Evolutionary conservation across 2,329 filamentous ascomycete genomes (phyloP).

Genomic region (Phaeophleospora eucalypticola): DNA sequence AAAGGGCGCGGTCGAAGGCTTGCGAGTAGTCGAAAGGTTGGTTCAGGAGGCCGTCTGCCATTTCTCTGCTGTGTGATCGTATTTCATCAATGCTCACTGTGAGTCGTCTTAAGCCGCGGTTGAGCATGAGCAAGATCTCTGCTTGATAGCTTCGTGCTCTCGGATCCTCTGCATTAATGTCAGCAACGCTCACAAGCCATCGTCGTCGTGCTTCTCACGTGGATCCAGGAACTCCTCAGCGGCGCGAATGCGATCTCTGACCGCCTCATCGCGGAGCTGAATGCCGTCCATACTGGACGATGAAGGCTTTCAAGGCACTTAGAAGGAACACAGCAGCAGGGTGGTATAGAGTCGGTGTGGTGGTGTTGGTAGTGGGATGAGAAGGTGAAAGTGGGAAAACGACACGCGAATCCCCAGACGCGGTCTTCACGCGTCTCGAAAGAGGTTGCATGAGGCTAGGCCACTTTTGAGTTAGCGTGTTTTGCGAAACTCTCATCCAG

Average conservation of each 20-base stretch:
- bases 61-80: conserved; percentile 75
- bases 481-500: too few species aligned
- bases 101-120: conserved; percentile 56
- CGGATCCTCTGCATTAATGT: conserved; percentile 48
- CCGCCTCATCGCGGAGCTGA: conserved; percentile 78
- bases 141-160: conserved; percentile 73
- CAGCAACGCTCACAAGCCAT: conserved; percentile 2
- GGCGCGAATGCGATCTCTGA: conserved; percentile 75
- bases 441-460: neutral
- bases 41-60: conserved; percentile 74
- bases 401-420: too few species aligned
- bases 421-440: too few species aligned
- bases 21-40: conserved; percentile 83
- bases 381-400: too few species aligned
- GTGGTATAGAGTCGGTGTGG: too few species aligned
- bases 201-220: conserved; percentile 52
- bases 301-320: neutral
- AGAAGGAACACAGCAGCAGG: too few species aligned
- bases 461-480: neutral
- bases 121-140: conserved; percentile 76
- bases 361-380: too few species aligned
- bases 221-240: conserved; percentile 94
- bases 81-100: conserved; percentile 77
- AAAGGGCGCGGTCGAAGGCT: conserved; percentile 86
- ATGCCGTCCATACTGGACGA: conserved; percentile 60